Conservation (phyloP, 1,284 basidiomycete species). For the Apiotrichum siamense region DNA sequence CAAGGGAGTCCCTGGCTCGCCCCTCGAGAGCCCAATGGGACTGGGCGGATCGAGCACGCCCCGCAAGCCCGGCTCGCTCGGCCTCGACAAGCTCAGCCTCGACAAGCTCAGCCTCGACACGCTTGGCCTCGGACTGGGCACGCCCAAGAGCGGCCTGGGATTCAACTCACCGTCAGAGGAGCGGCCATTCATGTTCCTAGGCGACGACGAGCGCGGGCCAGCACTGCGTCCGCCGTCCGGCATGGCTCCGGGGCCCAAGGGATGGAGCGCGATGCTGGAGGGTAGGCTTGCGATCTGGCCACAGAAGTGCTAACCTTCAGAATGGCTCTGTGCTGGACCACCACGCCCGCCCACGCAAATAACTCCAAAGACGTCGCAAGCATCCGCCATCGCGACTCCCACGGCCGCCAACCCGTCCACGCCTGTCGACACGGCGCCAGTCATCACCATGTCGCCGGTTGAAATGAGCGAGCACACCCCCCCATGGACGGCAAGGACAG, state of each 20-base stretch:
- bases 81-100: background rate
- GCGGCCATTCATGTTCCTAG: background rate
- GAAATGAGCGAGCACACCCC: background rate
- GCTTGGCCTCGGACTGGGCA: background rate
- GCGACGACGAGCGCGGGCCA: background rate
- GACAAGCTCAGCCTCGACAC: background rate
- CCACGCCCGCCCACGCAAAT: background rate
- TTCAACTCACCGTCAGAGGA: slow-evolving; percentile 31
- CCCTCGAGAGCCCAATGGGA: slow-evolving; percentile 13
- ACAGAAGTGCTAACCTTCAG: slow-evolving; percentile 13
- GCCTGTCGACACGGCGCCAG: background rate
- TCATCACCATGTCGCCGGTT: background rate
- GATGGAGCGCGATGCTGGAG: slow-evolving; percentile 44
- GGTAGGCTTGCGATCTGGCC: slow-evolving; percentile 21
- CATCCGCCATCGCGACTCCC: slow-evolving; percentile 6
- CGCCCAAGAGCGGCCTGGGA: background rate
- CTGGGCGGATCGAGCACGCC: background rate
- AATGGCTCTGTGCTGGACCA: slow-evolving; percentile 37
- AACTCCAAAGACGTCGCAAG: no score
- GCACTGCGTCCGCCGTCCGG: background rate
- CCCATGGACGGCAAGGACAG: background rate
- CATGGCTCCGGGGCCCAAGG: slow-evolving; percentile 17
- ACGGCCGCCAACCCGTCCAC: background rate
- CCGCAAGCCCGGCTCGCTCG: background rate
- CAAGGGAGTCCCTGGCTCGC: slow-evolving; percentile 13